These are phyloP conservation scores for Fusarium musae DNA, from an alignment of 2,329 filamentous ascomycete genomes.

Conservation along the genomic window DNA sequence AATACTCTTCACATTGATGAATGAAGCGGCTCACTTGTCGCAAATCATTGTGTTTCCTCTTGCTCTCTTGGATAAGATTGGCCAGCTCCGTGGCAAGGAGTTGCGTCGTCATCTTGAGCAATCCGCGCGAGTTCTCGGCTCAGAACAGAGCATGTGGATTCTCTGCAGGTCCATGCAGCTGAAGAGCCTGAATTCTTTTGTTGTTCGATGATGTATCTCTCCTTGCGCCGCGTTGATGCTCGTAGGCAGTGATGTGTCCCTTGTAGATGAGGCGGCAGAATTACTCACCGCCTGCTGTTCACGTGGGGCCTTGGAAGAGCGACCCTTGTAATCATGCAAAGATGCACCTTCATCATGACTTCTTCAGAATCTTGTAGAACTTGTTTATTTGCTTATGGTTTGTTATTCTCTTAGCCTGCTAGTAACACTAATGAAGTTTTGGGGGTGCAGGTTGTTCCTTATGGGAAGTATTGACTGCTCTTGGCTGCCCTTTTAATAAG, in stretches of 20 bases:
- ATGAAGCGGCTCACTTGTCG: slow-evolving; percentile 70
- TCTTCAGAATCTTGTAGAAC: background rate
- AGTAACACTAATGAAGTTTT: background rate
- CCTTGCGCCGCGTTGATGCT: slow-evolving; percentile 25
- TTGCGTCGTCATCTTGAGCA: slow-evolving; percentile 83
- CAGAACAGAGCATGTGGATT: slow-evolving; percentile 39
- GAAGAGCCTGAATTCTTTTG: slow-evolving; percentile 9
- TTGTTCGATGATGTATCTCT: slow-evolving; percentile 32
- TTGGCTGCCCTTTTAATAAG: background rate
- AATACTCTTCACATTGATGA: background rate
- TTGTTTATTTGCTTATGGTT: background rate
- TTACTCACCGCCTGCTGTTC: slow-evolving; percentile 44
- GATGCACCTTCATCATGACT: slow-evolving; percentile 9
- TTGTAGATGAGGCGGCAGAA: slow-evolving; percentile 47
- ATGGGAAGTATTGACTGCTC: background rate
- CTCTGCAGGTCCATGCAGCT: slow-evolving; percentile 44
- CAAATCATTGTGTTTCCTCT: slow-evolving; percentile 91
- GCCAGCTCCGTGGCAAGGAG: slow-evolving; percentile 87
- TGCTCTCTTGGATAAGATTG: slow-evolving; percentile 94
- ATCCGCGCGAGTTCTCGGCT: slow-evolving; percentile 35
- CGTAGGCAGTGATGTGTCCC: slow-evolving; percentile 46
- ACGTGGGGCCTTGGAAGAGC: slow-evolving; percentile 34
- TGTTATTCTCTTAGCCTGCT: background rate
- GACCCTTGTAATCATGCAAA: slow-evolving; percentile 12
- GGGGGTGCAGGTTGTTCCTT: background rate